phyloP scores from a whole-genome alignment of 345 rosid genomes.

The Populus deltoides region DNA sequence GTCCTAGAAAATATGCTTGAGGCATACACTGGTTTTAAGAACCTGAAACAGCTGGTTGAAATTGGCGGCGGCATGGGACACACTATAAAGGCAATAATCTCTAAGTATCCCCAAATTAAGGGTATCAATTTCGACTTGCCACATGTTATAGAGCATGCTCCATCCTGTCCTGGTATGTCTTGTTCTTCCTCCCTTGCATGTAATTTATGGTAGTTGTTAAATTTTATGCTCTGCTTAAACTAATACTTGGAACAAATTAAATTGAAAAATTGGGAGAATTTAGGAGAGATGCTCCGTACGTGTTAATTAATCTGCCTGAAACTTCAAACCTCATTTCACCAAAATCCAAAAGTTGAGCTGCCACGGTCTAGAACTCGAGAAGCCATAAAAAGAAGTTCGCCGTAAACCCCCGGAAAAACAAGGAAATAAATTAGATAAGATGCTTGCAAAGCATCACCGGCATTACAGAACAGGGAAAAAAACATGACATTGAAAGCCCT shows the following conservation, averaged over 20 bases:
- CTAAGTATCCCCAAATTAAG: slow-evolving; percentile 8
- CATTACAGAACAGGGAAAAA: not conserved
- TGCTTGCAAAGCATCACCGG: not conserved
- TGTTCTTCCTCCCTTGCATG: not conserved
- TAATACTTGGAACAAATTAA: not conserved
- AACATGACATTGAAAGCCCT: not conserved
- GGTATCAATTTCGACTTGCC: slow-evolving; percentile 17
- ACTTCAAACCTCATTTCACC: not conserved
- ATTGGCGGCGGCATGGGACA: slow-evolving; percentile 7
- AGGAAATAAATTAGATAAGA: not conserved
- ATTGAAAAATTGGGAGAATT: not conserved
- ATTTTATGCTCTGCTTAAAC: not conserved
- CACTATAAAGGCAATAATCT: not conserved
- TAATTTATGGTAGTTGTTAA: not conserved
- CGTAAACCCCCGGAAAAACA: not conserved
- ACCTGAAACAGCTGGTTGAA: slow-evolving; percentile 1
- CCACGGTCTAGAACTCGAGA: not conserved
- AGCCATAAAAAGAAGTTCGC: not conserved
- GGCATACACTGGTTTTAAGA: slow-evolving; percentile 1
- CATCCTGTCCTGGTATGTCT: not conserved
- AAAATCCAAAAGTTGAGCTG: not conserved
- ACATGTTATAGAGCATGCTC: slow-evolving; percentile 5
- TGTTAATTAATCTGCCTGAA: not conserved
- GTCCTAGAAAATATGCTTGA: not conserved
- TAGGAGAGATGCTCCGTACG: not conserved